Evolutionary conservation across 2,329 filamentous ascomycete species (phyloP).

Genomic region (Diaporthe aspalathi): DNA sequence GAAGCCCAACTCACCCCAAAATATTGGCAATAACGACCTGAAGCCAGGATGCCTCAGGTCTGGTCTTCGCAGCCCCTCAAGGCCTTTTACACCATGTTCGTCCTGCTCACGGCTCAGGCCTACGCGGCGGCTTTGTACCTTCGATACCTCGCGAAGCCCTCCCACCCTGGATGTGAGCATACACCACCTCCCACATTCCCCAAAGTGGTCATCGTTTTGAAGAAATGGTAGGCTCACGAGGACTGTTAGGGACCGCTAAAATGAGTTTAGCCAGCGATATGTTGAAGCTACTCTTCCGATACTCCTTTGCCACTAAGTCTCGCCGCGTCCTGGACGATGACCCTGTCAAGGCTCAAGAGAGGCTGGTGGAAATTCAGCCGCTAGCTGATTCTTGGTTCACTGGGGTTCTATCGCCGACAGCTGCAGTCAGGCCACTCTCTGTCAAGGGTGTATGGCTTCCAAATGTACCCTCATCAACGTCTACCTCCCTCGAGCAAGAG

Average conservation of each 20-base stretch:
- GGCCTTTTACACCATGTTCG: not conserved
- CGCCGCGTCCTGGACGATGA: slow-evolving; percentile 36
- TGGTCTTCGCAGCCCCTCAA: slow-evolving; percentile 19
- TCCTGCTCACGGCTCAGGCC: not conserved
- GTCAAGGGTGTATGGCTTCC: slow-evolving; percentile 42
- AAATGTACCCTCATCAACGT: not conserved
- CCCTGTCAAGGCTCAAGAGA: slow-evolving; percentile 35
- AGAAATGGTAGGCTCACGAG: not conserved
- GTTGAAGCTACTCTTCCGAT: slow-evolving; percentile 31
- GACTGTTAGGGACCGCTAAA: slow-evolving; percentile 32
- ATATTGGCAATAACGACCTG: too few species aligned
- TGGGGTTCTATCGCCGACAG: slow-evolving; percentile 33
- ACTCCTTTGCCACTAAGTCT: slow-evolving; percentile 30
- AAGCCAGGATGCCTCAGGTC: not conserved
- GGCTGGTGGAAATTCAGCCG: slow-evolving; percentile 40
- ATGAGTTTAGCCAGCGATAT: slow-evolving; percentile 34
- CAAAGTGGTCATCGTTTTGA: too few species aligned
- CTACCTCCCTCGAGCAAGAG: not conserved
- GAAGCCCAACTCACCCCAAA: too few species aligned
- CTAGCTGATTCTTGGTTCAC: slow-evolving; percentile 25
- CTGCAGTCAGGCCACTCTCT: slow-evolving; percentile 27
- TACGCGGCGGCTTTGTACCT: slow-evolving; percentile 34
- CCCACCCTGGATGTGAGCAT: slow-evolving; percentile 40
- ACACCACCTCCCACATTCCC: not conserved
- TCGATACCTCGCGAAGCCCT: slow-evolving; percentile 33